Percentiles rank a stretch among this genome's conserved stretches.
These are phyloP conservation scores for Vaccinium macrocarpon DNA, from an alignment of 148 eudicot species.

Conservation along the genomic window DNA sequence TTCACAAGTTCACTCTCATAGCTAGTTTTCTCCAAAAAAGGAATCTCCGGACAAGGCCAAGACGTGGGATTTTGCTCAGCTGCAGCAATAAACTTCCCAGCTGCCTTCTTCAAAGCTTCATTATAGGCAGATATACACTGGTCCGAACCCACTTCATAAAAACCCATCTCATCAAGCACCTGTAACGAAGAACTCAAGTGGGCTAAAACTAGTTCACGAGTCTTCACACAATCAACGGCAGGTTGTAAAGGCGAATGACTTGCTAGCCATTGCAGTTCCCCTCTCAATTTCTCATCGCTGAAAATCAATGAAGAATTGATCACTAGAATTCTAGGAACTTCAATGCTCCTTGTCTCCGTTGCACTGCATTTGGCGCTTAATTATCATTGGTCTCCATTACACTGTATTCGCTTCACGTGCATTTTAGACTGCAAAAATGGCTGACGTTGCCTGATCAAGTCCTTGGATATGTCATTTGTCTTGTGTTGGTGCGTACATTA, in stretches of 20 bases:
- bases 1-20: conserved; percentile 46
- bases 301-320: conserved; percentile 12
- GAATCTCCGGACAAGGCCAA: conserved; percentile 93
- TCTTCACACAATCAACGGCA: conserved; percentile 39
- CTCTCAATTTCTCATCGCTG: conserved; percentile 64
- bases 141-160: conserved; percentile 43
- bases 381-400: too few relatives aligned
- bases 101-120: conserved; percentile 61
- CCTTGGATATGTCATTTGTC: too few relatives aligned
- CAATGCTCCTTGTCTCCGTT: too few relatives aligned
- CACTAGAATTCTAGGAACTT: too few relatives aligned
- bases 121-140: conserved; percentile 74
- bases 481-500: too few relatives aligned
- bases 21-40: conserved; percentile 48
- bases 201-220: conserved; percentile 52
- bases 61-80: conserved; percentile 48
- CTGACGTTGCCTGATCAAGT: too few relatives aligned
- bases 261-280: conserved; percentile 81
- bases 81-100: conserved; percentile 47
- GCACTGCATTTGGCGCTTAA: too few relatives aligned
- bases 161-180: conserved; percentile 36
- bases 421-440: too few relatives aligned
- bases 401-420: too few relatives aligned
- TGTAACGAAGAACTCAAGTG: conserved; percentile 50
- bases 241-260: conserved; percentile 61